Conservation (phyloP, 768 basidiomycete species). For the Daedaleopsis sinensis region DNA sequence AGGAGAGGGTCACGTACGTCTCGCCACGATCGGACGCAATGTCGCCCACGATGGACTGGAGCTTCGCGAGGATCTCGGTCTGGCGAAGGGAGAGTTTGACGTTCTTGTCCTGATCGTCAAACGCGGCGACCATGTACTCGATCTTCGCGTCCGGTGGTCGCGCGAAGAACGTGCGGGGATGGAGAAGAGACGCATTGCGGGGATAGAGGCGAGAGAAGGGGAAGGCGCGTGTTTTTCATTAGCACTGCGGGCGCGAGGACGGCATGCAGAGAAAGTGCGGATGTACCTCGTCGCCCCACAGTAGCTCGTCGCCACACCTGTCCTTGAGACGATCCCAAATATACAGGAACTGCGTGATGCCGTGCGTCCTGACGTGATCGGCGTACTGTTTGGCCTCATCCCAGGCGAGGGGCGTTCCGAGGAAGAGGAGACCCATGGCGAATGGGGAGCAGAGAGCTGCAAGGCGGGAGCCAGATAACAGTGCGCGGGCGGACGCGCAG, state of each 20-base stretch:
- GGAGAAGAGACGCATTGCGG: neutral
- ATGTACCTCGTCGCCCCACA: slow-evolving; percentile 97
- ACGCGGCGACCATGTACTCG: slow-evolving; percentile 93
- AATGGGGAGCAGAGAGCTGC: neutral
- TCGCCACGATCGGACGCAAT: slow-evolving; percentile 63
- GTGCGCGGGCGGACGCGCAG: neutral
- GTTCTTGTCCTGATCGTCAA: slow-evolving; percentile 76
- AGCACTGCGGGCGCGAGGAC: slow-evolving; percentile 6
- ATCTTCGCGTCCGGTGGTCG: slow-evolving; percentile 52
- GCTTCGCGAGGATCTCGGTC: slow-evolving; percentile 86
- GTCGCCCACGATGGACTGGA: slow-evolving; percentile 67
- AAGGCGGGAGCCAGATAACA: slow-evolving; percentile 1
- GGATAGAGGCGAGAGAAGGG: neutral
- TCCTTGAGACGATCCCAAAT: slow-evolving; percentile 94
- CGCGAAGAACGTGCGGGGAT: slow-evolving; percentile 5
- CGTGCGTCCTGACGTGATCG: slow-evolving; percentile 88
- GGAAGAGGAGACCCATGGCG: slow-evolving; percentile 87
- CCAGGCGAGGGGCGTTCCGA: slow-evolving; percentile 94
- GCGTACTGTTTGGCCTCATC: slow-evolving; percentile 85
- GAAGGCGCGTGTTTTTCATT: slow-evolving; percentile 14
- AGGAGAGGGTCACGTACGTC: slow-evolving; percentile 46
- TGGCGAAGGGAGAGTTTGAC: slow-evolving; percentile 94
- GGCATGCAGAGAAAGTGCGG: slow-evolving; percentile 1
- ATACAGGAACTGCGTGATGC: slow-evolving; percentile 93
- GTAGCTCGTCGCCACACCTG: slow-evolving; percentile 84